Base-by-base conservation (phyloP, 2,329 filamentous ascomycete genomes). In the Zymoseptoria brevis region DNA sequence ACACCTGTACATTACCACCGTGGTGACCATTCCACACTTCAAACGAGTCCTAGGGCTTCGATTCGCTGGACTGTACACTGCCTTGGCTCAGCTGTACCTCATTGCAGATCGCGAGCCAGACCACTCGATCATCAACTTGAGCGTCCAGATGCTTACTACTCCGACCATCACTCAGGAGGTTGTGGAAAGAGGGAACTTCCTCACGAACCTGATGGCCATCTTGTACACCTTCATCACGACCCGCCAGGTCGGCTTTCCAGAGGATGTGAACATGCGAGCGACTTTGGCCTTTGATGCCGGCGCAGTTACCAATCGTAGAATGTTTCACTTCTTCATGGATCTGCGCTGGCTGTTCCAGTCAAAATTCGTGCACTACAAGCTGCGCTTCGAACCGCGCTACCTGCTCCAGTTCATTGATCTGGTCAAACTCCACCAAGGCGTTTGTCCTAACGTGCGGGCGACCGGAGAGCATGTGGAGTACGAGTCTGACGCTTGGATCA, bases 321-420 rank as follows among this genome's bases (percentile, higher is more conserved):
- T 99, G 81, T 96, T 96, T 70, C 94, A 97, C 74, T 99, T 99
- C 78, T 99, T 97, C 76, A 83, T 92, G 60, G 94, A 99, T 72
- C 80, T 97, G 65, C 90, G 91, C 68, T 96, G 94, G 74, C 83
- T 99, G 0, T 89, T 97, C 63, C 85, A 88, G 50, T 95, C 92
- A 0, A 85, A 89, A 29, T 89, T 95, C 71, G 91, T 97, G 2
- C 91, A 96, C 71, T 85, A 90, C 66, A 85, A 87, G 56, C 83
- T 97, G 62, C 85, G 94, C 48, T 86, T 81, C 2, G 91, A 97
- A 72, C 85, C 88, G 56, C 84, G 91, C 60, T 99, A 99, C 69
- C 81, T 96, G 57, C 80, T 95, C 72, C 95, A 99, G 70, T 99
- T 97, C 74, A 79, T 99, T 51, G 95, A 99, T 71, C 80, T 99